A percentile compares a stretch with the other conserved stretches of the same genome.
Evolutionary conservation across 1,284 basidiomycete species (phyloP).

Genomic region (Neotropicomus parvogracilis): DNA sequence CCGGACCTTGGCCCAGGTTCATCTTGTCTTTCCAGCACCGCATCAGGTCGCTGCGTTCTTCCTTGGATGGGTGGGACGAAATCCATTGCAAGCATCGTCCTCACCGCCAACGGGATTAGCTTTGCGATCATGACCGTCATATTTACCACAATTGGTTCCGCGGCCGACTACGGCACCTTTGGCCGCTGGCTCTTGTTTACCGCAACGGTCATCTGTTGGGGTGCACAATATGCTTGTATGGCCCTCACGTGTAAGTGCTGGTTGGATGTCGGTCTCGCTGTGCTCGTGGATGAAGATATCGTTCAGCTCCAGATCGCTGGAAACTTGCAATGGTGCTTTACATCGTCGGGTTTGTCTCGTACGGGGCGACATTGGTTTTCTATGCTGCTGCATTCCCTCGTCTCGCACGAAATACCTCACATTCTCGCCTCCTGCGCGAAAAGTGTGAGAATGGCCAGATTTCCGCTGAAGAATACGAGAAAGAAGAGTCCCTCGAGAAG

Average conservation of each 20-base stretch:
- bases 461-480: conserved; percentile 60
- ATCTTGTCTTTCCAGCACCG: conserved; percentile 48
- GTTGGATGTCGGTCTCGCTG: not conserved
- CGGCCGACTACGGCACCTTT: conserved; percentile 78
- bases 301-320: conserved; percentile 65
- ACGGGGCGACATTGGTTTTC: conserved; percentile 76
- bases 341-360: conserved; percentile 76
- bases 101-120: conserved; percentile 71
- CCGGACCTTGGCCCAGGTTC: conserved; percentile 62
- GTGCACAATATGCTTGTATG: conserved; percentile 74
- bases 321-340: conserved; percentile 72
- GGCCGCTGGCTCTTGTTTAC: conserved; percentile 72
- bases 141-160: conserved; percentile 79
- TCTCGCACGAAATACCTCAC: conserved; percentile 74
- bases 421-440: conserved; percentile 56
- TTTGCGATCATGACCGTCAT: conserved; percentile 78
- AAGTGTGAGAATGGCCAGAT: conserved; percentile 60
- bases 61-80: conserved; percentile 70
- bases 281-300: not conserved
- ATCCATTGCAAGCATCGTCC: conserved; percentile 67
- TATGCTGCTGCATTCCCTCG: conserved; percentile 82
- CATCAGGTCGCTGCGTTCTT: conserved; percentile 69
- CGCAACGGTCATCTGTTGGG: conserved; percentile 76
- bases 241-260: conserved; percentile 54
- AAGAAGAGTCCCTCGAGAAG: conserved; percentile 77